Percentiles rank a stretch among this genome's conserved stretches.
Conservation (phyloP, 768 basidiomycete species). For the Pleurotus tuoliensis region DNA sequence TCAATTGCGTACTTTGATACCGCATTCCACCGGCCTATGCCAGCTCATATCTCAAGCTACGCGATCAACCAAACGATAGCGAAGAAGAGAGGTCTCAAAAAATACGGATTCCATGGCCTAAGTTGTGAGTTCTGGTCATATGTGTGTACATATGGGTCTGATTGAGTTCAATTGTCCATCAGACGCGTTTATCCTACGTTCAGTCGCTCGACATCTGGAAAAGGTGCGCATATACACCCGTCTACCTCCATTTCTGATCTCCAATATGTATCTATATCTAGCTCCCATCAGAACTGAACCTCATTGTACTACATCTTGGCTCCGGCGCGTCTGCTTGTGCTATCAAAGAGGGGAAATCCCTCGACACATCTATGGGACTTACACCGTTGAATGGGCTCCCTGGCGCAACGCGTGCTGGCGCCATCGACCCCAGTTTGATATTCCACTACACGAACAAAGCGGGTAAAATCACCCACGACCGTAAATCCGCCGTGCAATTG, state of each 20-base stretch:
- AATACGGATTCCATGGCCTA: conserved; percentile 91
- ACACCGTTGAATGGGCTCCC: conserved; percentile 80
- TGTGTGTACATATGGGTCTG: background rate
- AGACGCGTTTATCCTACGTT: conserved; percentile 68
- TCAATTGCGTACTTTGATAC: conserved; percentile 90
- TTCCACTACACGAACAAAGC: conserved; percentile 73
- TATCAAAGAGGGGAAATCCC: conserved; percentile 65
- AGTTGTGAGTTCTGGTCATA: conserved; percentile 43
- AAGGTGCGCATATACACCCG: conserved; percentile 33
- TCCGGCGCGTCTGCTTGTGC: conserved; percentile 87
- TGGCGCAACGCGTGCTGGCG: conserved; percentile 83
- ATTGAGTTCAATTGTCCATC: background rate
- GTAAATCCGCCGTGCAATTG: conserved; percentile 38
- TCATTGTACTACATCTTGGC: conserved; percentile 85
- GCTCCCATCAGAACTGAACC: conserved; percentile 49
- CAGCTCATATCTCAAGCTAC: conserved; percentile 73
- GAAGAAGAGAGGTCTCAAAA: conserved; percentile 64
- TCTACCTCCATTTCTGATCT: background rate
- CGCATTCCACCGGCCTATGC: conserved; percentile 76
- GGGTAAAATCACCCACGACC: conserved; percentile 52
- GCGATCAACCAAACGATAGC: conserved; percentile 67
- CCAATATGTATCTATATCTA: conserved; percentile 12
- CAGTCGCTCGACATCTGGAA: conserved; percentile 54
- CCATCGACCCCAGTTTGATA: conserved; percentile 81
- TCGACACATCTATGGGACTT: conserved; percentile 90